Base-by-base conservation (phyloP, 768 basidiomycete species). In the Calocybe gangraenosa region DNA sequence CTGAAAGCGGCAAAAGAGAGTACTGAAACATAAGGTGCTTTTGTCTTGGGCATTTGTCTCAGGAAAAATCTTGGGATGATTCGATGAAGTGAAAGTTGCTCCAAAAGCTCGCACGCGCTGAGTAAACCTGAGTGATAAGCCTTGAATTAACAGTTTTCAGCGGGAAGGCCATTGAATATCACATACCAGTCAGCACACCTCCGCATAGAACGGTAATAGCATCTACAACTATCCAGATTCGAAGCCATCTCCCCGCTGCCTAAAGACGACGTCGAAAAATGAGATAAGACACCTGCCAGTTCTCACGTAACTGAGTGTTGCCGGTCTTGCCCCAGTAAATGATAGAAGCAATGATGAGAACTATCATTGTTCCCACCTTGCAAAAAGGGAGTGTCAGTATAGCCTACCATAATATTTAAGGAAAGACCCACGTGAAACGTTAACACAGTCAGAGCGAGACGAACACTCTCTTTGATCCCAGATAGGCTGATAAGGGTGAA, bases 121-220 rank as follows among this genome's bases (percentile, higher is more conserved):
- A 81, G 56, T 15, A 82, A 78, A 3, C 78, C 81, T 79, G 44
- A 7, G 7, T 28, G 25, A 28, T n/a, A n/a, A n/a, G n/a, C n/a
- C 5, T 28, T 28, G 5, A 6, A 28, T 28, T 11, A 28, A 28
- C 6, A 28, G 5, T 6, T 5, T 28, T 11, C 11, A 5, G 11
- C 11, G 5, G 6, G 25, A 28, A 28, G 25, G 11, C 25, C 25
- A 11, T 21, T 21, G 22, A 32, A n/a, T 42, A 20, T 28, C 11
- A 34, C 19, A 59, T 53, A 72, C 86, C 85, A 32, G 84, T 81
- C 7, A 88, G 67, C 20, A 87, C 79, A 1, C 84, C 84, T 1
- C 82, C 85, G 45, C 79, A 83, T 2, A 89, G 70, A 11, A 87
- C 86, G n/a, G 84, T 58, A 36, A 82, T 70, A 2, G 84, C 82